A percentile compares a stretch with the other conserved stretches of the same genome.
These are phyloP conservation scores for Phascolomyces articulosus DNA, from an alignment of 371 early-diverging fungal genomes.

Conservation along the genomic window DNA sequence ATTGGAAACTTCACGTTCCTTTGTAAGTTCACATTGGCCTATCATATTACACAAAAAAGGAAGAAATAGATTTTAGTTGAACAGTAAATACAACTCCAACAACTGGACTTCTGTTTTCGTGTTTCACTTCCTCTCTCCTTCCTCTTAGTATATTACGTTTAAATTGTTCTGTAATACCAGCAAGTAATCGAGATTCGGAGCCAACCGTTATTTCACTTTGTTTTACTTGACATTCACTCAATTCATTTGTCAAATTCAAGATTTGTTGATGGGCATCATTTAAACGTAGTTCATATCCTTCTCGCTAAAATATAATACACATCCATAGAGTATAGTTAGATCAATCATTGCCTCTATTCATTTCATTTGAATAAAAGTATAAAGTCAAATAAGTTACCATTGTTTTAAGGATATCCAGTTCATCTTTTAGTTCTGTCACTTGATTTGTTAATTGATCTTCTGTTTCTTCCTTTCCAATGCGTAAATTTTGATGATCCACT, in stretches of 20 bases:
- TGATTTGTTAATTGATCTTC: not conserved
- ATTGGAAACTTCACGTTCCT: slow-evolving; percentile 16
- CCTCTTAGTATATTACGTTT: too few species aligned
- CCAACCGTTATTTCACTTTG: not conserved
- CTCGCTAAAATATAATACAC: not conserved
- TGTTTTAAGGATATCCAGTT: not conserved
- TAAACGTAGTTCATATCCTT: not conserved
- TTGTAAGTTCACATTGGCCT: slow-evolving; percentile 16
- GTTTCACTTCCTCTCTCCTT: too few species aligned
- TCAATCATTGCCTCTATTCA: too few species aligned
- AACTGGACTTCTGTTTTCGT: too few species aligned
- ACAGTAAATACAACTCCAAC: too few species aligned
- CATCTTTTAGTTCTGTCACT: not conserved
- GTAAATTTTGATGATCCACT: not conserved
- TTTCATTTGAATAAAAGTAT: too few species aligned
- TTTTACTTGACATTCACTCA: not conserved
- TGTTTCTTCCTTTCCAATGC: not conserved
- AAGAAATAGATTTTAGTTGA: too few species aligned
- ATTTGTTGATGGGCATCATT: not conserved
- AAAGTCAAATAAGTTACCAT: not conserved
- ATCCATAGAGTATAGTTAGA: too few species aligned
- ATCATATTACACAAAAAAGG: not conserved
- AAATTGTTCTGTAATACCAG: not conserved
- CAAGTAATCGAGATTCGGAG: not conserved
- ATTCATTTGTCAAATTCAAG: not conserved